These are phyloP conservation scores for Geotrichum carabidarum DNA, from an alignment of 1,139 yeast species.

Conservation along the genomic window DNA sequence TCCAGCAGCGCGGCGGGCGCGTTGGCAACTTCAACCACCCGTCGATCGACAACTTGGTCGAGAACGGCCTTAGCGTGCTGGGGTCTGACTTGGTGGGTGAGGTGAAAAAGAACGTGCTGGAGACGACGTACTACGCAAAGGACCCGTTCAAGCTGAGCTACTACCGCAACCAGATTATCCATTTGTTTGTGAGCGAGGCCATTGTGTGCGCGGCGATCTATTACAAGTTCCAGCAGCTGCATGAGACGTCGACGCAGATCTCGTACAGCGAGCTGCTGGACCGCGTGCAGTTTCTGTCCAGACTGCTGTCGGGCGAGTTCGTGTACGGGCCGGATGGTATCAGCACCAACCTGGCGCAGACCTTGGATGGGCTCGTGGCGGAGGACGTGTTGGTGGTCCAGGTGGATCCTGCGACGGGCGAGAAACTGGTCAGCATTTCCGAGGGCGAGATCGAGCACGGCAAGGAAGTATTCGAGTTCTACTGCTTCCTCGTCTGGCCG, in stretches of 20 bases:
- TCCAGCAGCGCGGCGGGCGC: conserved; percentile 39
- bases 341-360: conserved; percentile 34
- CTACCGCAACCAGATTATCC: conserved; percentile 43
- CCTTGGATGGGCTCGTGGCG: conserved; percentile 32
- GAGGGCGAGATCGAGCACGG: conserved; percentile 33
- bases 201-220: conserved; percentile 40
- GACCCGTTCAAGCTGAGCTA: conserved; percentile 42
- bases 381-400: conserved; percentile 31
- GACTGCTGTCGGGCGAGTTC: conserved; percentile 40
- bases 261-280: conserved; percentile 28
- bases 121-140: conserved; percentile 39
- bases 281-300: conserved; percentile 36
- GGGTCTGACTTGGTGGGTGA: conserved; percentile 40
- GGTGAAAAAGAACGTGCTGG: conserved; percentile 36
- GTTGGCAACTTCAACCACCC: conserved; percentile 37
- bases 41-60: conserved; percentile 35
- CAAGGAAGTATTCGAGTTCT: conserved; percentile 40
- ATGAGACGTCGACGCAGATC: conserved; percentile 22
- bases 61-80: conserved; percentile 39
- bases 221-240: conserved; percentile 23
- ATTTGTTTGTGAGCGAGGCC: conserved; percentile 42
- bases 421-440: conserved; percentile 10
- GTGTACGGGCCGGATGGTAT: conserved; percentile 40
- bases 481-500: conserved; percentile 44
- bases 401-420: conserved; percentile 4